phyloP scores from a whole-genome alignment of 2,329 filamentous ascomycete species.

The Paraconiothyrium brasiliense region DNA sequence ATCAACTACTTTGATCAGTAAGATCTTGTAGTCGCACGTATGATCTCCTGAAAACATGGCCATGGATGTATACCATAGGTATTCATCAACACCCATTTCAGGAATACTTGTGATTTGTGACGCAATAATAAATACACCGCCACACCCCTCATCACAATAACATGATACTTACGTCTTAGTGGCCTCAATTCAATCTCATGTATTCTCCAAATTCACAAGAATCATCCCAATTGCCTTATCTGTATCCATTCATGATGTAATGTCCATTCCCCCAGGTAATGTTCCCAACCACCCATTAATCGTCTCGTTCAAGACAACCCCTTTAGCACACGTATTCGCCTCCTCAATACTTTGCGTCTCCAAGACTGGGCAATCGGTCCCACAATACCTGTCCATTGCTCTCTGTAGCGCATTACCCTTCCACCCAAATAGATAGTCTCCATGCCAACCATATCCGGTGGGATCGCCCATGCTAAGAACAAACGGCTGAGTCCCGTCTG shows the following conservation, averaged over 20 bases:
- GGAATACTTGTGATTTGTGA: background rate
- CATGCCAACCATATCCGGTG: slow-evolving; percentile 17
- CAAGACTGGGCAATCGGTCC: slow-evolving; percentile 16
- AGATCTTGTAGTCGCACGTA: too few relatives aligned
- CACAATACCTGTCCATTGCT: slow-evolving; percentile 23
- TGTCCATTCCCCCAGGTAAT: background rate
- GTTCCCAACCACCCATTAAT: slow-evolving; percentile 22
- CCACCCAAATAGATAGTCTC: slow-evolving; percentile 28
- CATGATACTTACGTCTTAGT: too few relatives aligned
- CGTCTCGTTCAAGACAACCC: slow-evolving; percentile 21
- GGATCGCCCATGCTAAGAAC: slow-evolving; percentile 24
- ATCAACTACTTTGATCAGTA: background rate
- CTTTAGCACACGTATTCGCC: slow-evolving; percentile 25
- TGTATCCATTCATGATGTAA: background rate
- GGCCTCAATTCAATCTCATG: too few relatives aligned
- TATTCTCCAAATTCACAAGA: too few relatives aligned
- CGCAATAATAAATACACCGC: too few relatives aligned
- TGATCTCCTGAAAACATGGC: too few relatives aligned
- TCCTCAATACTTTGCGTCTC: slow-evolving; percentile 29
- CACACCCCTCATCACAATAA: too few relatives aligned
- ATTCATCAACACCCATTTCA: too few relatives aligned
- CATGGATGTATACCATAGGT: too few relatives aligned
- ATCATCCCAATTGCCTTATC: too few relatives aligned
- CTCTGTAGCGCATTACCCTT: slow-evolving; percentile 24
- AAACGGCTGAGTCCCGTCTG: slow-evolving; percentile 23